Evolutionary conservation across 2,329 filamentous ascomycete genomes (phyloP).

Genomic region (Fusarium poae): DNA sequence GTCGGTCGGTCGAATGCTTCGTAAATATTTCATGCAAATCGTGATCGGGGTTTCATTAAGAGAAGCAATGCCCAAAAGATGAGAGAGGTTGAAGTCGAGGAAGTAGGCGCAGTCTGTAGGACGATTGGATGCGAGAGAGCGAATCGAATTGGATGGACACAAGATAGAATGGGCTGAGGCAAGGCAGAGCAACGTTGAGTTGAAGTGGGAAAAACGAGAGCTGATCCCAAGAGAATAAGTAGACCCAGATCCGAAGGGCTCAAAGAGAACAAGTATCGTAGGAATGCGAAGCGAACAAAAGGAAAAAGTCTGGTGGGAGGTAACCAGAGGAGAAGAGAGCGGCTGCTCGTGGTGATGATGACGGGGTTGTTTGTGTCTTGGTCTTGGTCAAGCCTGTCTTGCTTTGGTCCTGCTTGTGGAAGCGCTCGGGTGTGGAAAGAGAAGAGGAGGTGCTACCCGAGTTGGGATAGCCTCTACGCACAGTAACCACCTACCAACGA

Average conservation of each 20-base stretch:
- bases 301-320: constrained; percentile 21
- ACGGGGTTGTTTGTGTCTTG: constrained; percentile 39
- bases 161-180: constrained; percentile 23
- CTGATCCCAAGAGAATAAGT: constrained; percentile 32
- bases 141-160: constrained; percentile 25
- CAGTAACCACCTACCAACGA: constrained; percentile 14
- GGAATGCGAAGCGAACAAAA: constrained; percentile 23
- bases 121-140: constrained; percentile 38
- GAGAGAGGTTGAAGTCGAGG: constrained; percentile 25
- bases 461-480: constrained; percentile 38
- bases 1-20: constrained; percentile 26
- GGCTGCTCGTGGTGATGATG: constrained; percentile 40
- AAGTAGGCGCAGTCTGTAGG: constrained; percentile 28
- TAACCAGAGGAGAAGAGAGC: constrained; percentile 30
- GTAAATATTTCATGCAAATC: constrained; percentile 40
- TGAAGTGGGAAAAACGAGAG: constrained; percentile 35
- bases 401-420: constrained; percentile 28
- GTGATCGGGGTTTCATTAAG: constrained; percentile 19
- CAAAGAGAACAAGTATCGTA: constrained; percentile 16
- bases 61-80: constrained; percentile 14
- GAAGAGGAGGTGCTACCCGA: constrained; percentile 43
- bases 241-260: constrained; percentile 22
- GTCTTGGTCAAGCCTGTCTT: constrained; percentile 26
- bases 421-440: constrained; percentile 41
- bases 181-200: constrained; percentile 20